Evolutionary conservation across 352 stramenopile species (phyloP), one percentile per base, ranked within the genome.

Genomic region (Elongisporangium prolatum): DNA sequence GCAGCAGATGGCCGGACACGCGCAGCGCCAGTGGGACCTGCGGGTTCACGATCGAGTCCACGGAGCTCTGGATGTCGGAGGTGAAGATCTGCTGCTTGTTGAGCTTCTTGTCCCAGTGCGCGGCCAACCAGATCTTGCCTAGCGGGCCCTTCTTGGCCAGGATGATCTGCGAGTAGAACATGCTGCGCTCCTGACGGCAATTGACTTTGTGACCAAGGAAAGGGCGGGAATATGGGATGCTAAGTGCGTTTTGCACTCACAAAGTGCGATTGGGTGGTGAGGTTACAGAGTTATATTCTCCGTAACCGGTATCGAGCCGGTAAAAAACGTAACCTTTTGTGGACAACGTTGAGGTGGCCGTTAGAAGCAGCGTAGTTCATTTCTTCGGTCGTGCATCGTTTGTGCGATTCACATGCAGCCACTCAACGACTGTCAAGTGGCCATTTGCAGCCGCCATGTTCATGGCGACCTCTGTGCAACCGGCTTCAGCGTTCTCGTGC

Each of bases 121-220:
- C 97, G 16, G 97, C 97, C 24, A 99, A 85, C 95, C 97, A 99
- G 56, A 99, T 98, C 77, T 99, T 99, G 52, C 97, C 97, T 44
- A 99, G 76, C 21, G 97, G 97, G 1, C 97, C 97, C 71, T 99
- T 99, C 85, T 99, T 99, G 54, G 97, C 96, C 22, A 99, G 80
- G 68, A 99, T 98, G 59, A 98, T 96, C 93, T 98, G 95, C 49
- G 96, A 99, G 84, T 99, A 99, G 71, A 99, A 99, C 97, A 99
- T 99, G 52, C 47, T 79, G 28, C 28, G 28, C 28, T 13, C 28
- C 8, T 9, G 4, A 6, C 28, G 28, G 28, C 28, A 40, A 40
- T 5, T 40, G 28, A 40, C 28, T 40, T 13, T 14, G 28, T 40
- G 28, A 40, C 28, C 28, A 40, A 5, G 28, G 28, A 40, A 40